Evolutionary conservation across 2,329 filamentous ascomycete species (phyloP).

Genomic region (Anthostomella pinea): DNA sequence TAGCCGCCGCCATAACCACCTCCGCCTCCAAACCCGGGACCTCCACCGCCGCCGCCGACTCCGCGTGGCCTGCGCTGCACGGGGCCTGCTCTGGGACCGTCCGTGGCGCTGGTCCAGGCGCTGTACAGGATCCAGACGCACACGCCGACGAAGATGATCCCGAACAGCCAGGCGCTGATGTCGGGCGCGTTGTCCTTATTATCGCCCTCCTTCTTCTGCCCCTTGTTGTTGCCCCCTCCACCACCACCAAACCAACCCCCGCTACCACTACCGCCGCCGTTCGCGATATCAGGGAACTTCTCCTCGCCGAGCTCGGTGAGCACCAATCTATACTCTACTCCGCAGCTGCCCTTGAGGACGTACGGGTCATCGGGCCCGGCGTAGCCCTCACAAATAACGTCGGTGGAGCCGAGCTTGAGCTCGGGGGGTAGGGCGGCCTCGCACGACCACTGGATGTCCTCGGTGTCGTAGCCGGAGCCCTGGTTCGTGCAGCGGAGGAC

Average conservation of each 20-base stretch:
- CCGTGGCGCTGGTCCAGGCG: constrained; percentile 37
- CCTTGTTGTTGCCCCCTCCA: constrained; percentile 27
- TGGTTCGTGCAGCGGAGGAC: constrained; percentile 87
- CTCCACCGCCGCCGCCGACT: constrained; percentile 39
- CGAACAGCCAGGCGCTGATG: constrained; percentile 51
- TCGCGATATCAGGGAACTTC: constrained; percentile 59
- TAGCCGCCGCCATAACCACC: constrained; percentile 35
- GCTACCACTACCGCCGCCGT: constrained; percentile 28
- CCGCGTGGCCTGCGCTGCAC: constrained; percentile 26
- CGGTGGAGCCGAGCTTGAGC: constrained; percentile 74
- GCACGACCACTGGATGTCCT: constrained; percentile 92
- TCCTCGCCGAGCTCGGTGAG: constrained; percentile 75
- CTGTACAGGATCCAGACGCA: constrained; percentile 60
- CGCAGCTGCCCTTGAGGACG: constrained; percentile 88
- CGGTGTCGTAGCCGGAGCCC: constrained; percentile 71
- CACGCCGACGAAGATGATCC: constrained; percentile 58
- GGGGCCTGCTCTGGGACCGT: constrained; percentile 2
- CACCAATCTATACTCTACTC: constrained; percentile 80
- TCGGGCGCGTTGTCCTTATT: constrained; percentile 23
- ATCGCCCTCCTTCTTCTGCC: constrained; percentile 3
- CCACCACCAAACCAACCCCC: constrained; percentile 32
- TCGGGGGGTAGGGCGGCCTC: constrained; percentile 59
- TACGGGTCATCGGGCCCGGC: constrained; percentile 71
- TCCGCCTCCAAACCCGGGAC: constrained; percentile 42
- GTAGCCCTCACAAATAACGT: constrained; percentile 93